Evolutionary conservation across 257 asterid species (phyloP), one percentile per base, ranked within the genome.

Genomic region (Solanum verrucosum): DNA sequence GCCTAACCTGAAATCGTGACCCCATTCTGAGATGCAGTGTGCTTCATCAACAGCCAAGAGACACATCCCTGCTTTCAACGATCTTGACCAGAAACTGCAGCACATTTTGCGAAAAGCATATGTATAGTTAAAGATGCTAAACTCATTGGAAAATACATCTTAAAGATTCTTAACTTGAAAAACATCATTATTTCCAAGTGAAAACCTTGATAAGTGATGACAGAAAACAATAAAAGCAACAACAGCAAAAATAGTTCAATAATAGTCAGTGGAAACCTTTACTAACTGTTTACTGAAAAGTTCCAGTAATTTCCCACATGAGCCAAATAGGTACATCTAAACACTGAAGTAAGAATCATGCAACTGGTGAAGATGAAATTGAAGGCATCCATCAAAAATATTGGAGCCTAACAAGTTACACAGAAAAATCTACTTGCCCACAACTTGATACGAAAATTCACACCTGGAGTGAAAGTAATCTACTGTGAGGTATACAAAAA

Each of bases 1-100:
- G 71, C 84, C 93, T 83, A 46, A 93, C 98, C 99, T 93, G 95
- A 96, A 96, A 92, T 92, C 91, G 81, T 96, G 99, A 74, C 99
- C 99, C 99, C 99, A 96, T 91, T 96, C 98, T 34, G 99, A 96
- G 88, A 96, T 96, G 93, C 99, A 96, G 88, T 96, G 99, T 86
- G 98, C 99, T 92, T 96, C 99, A 85, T 96, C 99, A 92, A 96
- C 98, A 90, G 99, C 98, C 92, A 96, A 87, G 71, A 96, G 94
- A 89, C 98, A 93, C 78, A 96, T 93, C 89, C 99, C 99, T 7
- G 91, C 89, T 70, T 90, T 88, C 49, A 92, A 92, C 91, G 95
- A 89, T 88, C 93, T 93, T 88, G 96, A 90, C 99, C 99, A 96
- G 92, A 96, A 96, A 92, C 99, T 96, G 98, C 93, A 92, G 73